Percentiles rank a stretch among this genome's conserved stretches.
phyloP scores from a whole-genome alignment of 306 rosid species.

The Myrica gale region DNA sequence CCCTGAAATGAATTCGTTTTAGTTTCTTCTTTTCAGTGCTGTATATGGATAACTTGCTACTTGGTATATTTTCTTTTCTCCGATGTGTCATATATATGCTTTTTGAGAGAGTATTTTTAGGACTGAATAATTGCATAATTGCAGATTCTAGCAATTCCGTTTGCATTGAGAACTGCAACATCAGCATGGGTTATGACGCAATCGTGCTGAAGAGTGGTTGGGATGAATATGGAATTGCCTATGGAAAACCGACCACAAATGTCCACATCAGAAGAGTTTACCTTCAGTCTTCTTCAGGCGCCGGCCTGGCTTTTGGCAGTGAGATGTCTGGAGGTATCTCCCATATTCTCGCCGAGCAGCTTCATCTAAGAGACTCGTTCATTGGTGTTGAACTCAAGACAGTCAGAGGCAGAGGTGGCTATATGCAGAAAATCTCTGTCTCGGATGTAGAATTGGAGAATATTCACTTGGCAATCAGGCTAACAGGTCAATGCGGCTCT shows the following conservation, averaged over 20 bases:
- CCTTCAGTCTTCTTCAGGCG: conserved; percentile 48
- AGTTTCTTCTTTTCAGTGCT: too few relatives aligned
- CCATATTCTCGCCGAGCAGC: conserved; percentile 33
- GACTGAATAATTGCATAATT: conserved; percentile 3
- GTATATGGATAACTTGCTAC: not conserved
- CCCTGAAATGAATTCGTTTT: not conserved
- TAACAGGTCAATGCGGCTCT: conserved; percentile 43
- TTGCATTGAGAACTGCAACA: conserved; percentile 60
- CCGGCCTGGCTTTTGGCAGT: conserved; percentile 57
- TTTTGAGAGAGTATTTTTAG: not conserved
- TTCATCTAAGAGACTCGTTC: conserved; percentile 38
- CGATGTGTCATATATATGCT: not conserved
- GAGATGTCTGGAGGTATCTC: conserved; percentile 77
- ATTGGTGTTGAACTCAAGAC: conserved; percentile 55
- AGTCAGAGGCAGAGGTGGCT: conserved; percentile 62
- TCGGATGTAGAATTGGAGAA: conserved; percentile 39
- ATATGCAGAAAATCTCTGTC: conserved; percentile 40
- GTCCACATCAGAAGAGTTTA: conserved; percentile 46
- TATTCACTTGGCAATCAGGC: conserved; percentile 37
- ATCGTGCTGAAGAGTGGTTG: conserved; percentile 69
- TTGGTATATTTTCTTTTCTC: not conserved
- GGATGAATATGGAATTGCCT: conserved; percentile 64
- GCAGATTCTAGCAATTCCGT: conserved; percentile 59
- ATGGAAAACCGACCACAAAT: conserved; percentile 45
- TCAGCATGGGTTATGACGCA: conserved; percentile 57